A percentile compares a stretch with the other conserved stretches of the same genome.
phyloP scores from a whole-genome alignment of 2,329 filamentous ascomycete species.

The Epichloe uncinata region DNA sequence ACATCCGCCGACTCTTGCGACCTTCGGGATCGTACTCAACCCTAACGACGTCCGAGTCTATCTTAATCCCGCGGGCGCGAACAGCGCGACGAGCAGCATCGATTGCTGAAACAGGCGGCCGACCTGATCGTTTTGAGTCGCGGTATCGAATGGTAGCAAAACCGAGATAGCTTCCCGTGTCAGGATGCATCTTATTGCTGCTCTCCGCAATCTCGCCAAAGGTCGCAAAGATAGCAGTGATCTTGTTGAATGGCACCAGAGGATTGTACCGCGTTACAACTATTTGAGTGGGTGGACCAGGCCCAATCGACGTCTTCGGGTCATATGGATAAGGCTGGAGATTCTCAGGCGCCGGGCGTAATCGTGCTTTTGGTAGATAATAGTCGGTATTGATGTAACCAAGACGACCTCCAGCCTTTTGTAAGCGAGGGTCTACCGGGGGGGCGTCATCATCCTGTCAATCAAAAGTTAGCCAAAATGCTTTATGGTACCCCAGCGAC shows the following conservation, averaged over 20 bases:
- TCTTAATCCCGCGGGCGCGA: conserved; percentile 60
- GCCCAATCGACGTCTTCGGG: conserved; percentile 68
- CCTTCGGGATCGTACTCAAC: conserved; percentile 88
- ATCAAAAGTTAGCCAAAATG: conserved; percentile 43
- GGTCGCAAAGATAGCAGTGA: conserved; percentile 61
- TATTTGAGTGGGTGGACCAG: conserved; percentile 78
- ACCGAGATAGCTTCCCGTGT: conserved; percentile 85
- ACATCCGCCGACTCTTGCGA: conserved; percentile 62
- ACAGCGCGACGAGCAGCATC: conserved; percentile 74
- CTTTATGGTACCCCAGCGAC: conserved; percentile 33
- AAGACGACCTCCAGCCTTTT: conserved; percentile 46
- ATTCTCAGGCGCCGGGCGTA: conserved; percentile 62
- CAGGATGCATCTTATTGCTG: conserved; percentile 88
- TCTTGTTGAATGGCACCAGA: conserved; percentile 63
- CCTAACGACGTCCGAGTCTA: conserved; percentile 63
- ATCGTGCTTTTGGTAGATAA: conserved; percentile 56
- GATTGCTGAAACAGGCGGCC: conserved; percentile 47
- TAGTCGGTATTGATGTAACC: conserved; percentile 58
- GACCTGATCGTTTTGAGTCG: conserved; percentile 43
- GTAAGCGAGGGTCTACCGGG: conserved; percentile 71
- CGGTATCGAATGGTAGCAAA: conserved; percentile 86
- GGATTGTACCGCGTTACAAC: conserved; percentile 96
- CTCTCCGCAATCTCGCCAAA: conserved; percentile 84
- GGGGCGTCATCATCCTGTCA: conserved; percentile 67
- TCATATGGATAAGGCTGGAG: conserved; percentile 75